Base-by-base conservation (phyloP, 129 eudicot genomes). In the Centrapalus pauciflorus region DNA sequence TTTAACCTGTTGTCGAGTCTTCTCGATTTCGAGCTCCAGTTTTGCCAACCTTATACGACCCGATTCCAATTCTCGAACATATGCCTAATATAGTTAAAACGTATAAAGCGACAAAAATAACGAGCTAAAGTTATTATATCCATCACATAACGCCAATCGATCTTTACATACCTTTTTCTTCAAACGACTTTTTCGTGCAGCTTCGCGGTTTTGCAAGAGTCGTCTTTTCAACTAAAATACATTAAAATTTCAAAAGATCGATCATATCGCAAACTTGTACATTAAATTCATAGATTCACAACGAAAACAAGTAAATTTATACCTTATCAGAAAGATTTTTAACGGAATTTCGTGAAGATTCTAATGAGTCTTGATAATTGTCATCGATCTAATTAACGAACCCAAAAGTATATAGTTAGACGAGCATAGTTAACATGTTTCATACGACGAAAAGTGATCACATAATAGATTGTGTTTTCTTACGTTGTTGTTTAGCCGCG, bases 141-240 rank as follows among this genome's bases (percentile, higher is more conserved):
- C 23, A 35, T 20, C 5, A 10, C 4, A 34, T 21, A 3, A 37
- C 26, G 10, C 11, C n/a, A 19, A 8, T 2, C n/a, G 16, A 3
- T 11, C 4, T 1, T 27, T 33, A n/a, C 16, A 26, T 71, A 87
- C 97, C 97, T 90, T 90, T 77, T 80, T 87, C 51, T 90, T 61
- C 52, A 80, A 37, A 23, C 97, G 89, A 73, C 97, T 87, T 64
- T 80, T 90, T 12, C 88, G 75, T 50, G 97, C 97, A 76, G 97
- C 95, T 87, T 84, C 97, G 50, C 97, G 95, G 55, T 90, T 90
- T 77, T 90, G 96, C 23, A 93, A 93, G 63, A 87, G 68, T 25
- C 97, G 93, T 68, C 96, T 45, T 84, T 82, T 79, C 30, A 76
- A 70, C 97, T 90, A 81, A 50, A 63, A 76, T 24, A 40, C 8